Evolutionary conservation across 768 basidiomycete genomes (phyloP).

Genomic region (Mycena galericulata): DNA sequence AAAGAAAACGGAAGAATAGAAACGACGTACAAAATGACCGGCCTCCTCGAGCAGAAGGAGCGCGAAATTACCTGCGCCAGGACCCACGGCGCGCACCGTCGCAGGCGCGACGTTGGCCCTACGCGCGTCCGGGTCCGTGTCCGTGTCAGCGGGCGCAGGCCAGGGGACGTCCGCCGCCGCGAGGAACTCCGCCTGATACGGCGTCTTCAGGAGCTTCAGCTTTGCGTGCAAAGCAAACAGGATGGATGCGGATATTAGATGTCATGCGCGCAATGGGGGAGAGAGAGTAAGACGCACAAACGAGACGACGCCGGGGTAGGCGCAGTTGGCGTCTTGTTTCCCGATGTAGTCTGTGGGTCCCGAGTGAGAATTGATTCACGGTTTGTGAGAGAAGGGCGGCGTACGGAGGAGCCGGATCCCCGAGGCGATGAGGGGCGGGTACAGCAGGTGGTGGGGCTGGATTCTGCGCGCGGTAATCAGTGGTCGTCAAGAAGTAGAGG

Average conservation of each 20-base stretch:
- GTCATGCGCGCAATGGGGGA: too few species aligned
- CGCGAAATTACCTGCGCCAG: constrained; percentile 46
- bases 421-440: constrained; percentile 37
- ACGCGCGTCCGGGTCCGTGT: too few species aligned
- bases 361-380: not conserved
- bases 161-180: constrained; percentile 42
- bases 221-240: not conserved
- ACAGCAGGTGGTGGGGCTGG: constrained; percentile 35
- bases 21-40: constrained; percentile 45
- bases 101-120: constrained; percentile 30
- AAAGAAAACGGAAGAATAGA: too few species aligned
- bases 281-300: constrained; percentile 19
- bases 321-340: constrained; percentile 41
- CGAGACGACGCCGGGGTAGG: constrained; percentile 42
- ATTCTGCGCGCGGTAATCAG: not conserved
- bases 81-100: constrained; percentile 40
- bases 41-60: constrained; percentile 43
- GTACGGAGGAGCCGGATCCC: constrained; percentile 42
- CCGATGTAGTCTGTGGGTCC: constrained; percentile 41
- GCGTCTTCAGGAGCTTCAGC: constrained; percentile 39
- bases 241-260: constrained; percentile 8
- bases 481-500: too few species aligned
- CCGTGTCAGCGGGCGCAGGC: too few species aligned
- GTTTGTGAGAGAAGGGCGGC: not conserved
- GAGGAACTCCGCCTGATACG: constrained; percentile 40